Evolutionary conservation across 805 yeast species (phyloP).

Genomic region (Kuraishia capsulata): DNA sequence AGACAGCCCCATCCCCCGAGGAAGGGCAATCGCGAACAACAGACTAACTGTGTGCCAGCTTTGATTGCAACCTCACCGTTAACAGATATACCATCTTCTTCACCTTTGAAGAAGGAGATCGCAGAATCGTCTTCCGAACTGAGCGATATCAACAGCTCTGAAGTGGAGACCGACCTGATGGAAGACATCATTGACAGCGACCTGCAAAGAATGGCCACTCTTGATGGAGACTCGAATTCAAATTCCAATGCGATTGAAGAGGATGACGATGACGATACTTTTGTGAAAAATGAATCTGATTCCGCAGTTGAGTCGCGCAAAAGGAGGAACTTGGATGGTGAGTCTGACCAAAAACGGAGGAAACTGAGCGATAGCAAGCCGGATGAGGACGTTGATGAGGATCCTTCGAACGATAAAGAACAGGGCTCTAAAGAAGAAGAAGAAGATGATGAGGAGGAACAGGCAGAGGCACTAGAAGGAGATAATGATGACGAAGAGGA

Average conservation of each 20-base stretch:
- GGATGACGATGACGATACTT: constrained; percentile 1
- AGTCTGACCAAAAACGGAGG: background rate
- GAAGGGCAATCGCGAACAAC: background rate
- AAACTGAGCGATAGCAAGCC: constrained; percentile 2
- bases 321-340: background rate
- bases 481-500: constrained; percentile 13
- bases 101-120: constrained; percentile 9
- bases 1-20: too few relatives aligned
- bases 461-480: constrained; percentile 10
- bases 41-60: background rate
- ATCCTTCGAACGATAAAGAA: constrained; percentile 13
- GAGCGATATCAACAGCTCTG: constrained; percentile 59
- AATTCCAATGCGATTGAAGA: too few relatives aligned
- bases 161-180: constrained; percentile 89
- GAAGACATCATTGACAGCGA: constrained; percentile 48
- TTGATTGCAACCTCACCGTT: background rate
- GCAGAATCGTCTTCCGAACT: constrained; percentile 31
- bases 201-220: constrained; percentile 28
- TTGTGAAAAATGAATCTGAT: background rate
- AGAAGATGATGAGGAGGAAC: constrained; percentile 9
- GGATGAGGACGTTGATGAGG: constrained; percentile 7
- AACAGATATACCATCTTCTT: background rate
- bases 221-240: background rate
- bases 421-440: constrained; percentile 20
- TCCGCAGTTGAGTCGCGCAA: too few relatives aligned